phyloP scores from a whole-genome alignment of 2,329 filamentous ascomycete species.

The Aureobasidium sp. region DNA sequence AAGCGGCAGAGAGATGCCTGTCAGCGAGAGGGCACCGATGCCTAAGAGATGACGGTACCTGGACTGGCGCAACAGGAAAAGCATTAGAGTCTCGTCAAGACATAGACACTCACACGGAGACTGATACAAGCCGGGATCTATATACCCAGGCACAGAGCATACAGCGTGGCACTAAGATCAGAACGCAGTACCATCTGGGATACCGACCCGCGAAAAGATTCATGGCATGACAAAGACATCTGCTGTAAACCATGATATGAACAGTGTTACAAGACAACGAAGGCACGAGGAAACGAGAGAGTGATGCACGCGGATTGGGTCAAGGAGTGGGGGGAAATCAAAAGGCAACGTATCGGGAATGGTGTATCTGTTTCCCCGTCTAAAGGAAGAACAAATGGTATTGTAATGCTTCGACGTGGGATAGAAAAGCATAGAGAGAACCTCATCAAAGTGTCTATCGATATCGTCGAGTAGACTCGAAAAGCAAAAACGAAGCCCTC shows the following conservation, averaged over 20 bases:
- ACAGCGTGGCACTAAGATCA: background rate
- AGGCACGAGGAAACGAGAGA: background rate
- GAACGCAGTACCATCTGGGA: background rate
- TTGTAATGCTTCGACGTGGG: background rate
- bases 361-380: background rate
- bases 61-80: background rate
- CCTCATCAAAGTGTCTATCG: background rate
- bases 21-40: constrained; percentile 40
- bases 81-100: background rate
- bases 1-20: constrained; percentile 36
- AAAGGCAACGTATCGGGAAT: background rate
- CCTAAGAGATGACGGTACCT: constrained; percentile 23
- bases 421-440: no score
- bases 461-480: no score
- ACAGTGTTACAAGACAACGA: background rate
- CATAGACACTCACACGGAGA: background rate
- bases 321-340: background rate
- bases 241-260: background rate
- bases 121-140: background rate
- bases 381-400: background rate
- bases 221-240: background rate
- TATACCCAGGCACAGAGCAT: background rate
- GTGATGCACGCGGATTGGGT: background rate
- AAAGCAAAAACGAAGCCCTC: background rate
- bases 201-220: background rate